Conservation (phyloP, 2,329 filamentous ascomycete species). For the Penicillium rolfsii region DNA sequence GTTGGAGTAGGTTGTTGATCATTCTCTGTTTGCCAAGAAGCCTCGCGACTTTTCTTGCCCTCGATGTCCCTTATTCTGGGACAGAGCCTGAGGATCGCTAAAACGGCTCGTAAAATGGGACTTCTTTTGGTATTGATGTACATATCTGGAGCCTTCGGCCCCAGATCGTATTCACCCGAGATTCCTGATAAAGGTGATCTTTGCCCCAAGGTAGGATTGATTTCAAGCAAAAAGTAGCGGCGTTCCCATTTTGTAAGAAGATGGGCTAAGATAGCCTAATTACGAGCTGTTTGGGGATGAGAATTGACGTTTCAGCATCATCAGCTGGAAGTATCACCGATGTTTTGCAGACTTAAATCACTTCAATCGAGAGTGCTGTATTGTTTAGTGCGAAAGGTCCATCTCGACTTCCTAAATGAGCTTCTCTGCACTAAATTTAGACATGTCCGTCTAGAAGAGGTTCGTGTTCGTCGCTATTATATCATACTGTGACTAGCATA, state of each 20-base stretch:
- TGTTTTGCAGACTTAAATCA: not conserved
- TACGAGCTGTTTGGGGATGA: not conserved
- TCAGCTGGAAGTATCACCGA: not conserved
- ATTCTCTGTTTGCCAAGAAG: not conserved
- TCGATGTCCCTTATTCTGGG: not conserved
- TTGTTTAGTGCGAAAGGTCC: not conserved
- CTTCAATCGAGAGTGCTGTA: not conserved
- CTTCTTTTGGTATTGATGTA: conserved; percentile 7
- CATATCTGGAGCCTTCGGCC: not conserved
- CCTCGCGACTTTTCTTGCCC: conserved; percentile 1
- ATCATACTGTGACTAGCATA: not conserved
- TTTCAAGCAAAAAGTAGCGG: not conserved
- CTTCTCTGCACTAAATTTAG: conserved; percentile 5
- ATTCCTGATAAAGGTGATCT: not conserved
- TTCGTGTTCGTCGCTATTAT: not conserved
- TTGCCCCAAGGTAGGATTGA: conserved; percentile 10
- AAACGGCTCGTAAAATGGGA: conserved; percentile 2
- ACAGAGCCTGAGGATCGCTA: not conserved
- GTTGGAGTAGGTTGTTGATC: not conserved
- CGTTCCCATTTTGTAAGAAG: conserved; percentile 3
- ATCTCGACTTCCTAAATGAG: not conserved
- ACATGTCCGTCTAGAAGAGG: not conserved
- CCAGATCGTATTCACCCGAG: conserved; percentile 3
- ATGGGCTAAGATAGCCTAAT: not conserved
- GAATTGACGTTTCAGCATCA: not conserved